Evolutionary conservation across 2,329 filamentous ascomycete genomes (phyloP).

Genomic region (Aspergillus sp.): DNA sequence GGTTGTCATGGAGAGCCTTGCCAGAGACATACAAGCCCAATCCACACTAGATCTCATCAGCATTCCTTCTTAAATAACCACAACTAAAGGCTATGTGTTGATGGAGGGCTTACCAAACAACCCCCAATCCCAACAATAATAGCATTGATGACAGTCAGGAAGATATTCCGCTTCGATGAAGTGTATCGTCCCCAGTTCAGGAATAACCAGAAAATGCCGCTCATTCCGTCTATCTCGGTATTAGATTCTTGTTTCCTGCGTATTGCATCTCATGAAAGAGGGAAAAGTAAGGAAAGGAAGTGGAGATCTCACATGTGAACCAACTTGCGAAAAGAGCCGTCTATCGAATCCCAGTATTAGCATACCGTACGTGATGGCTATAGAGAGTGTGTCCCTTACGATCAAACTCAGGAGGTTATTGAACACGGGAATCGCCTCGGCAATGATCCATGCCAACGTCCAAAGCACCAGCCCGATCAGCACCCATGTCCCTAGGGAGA

Average conservation of each 20-base stretch:
- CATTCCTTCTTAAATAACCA: too few relatives aligned
- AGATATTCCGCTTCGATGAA: constrained; percentile 20
- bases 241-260: neutral
- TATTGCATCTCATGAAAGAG: neutral
- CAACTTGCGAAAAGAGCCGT: constrained; percentile 60
- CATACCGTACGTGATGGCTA: neutral
- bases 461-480: constrained; percentile 55
- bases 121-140: constrained; percentile 9
- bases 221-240: constrained; percentile 4
- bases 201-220: constrained; percentile 27
- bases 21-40: constrained; percentile 17
- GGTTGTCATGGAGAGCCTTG: constrained; percentile 18
- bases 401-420: constrained; percentile 59
- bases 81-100: neutral
- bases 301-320: constrained; percentile 51
- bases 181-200: constrained; percentile 22
- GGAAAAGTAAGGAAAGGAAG: neutral
- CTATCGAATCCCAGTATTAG: neutral
- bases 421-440: constrained; percentile 66
- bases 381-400: neutral
- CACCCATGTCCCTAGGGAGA: constrained; percentile 56
- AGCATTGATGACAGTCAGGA: constrained; percentile 14
- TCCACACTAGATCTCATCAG: constrained; percentile 11
- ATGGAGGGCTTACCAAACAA: constrained; percentile 7
- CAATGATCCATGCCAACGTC: constrained; percentile 62